phyloP scores from a whole-genome alignment of 192 early-diverging fungal species.

The Backusella morwellensis region DNA sequence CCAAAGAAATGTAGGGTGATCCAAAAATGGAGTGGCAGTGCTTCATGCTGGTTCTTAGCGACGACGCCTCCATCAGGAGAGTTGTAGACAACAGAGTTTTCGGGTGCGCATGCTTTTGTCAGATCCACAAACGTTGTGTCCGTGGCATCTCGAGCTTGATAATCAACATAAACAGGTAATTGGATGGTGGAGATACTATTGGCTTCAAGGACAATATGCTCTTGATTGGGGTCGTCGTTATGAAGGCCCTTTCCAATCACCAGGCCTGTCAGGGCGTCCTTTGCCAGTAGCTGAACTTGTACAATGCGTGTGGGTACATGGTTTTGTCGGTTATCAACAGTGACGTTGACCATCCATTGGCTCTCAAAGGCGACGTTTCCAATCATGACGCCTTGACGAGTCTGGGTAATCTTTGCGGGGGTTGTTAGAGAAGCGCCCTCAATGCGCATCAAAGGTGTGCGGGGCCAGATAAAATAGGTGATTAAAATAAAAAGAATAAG shows the following conservation, averaged over 20 bases:
- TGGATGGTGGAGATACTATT: constrained; percentile 24
- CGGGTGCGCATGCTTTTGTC: constrained; percentile 18
- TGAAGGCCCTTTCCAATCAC: constrained; percentile 27
- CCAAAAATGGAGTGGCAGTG: constrained; percentile 30
- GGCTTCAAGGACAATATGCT: constrained; percentile 18
- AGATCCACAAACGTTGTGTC: constrained; percentile 34
- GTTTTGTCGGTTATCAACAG: constrained; percentile 31
- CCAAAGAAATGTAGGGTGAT: constrained; percentile 31
- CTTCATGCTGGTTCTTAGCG: constrained; percentile 11
- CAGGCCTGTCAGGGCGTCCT: constrained; percentile 23
- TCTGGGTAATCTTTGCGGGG: constrained; percentile 15
- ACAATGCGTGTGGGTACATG: constrained; percentile 25
- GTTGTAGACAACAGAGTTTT: neutral
- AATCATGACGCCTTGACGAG: constrained; percentile 17
- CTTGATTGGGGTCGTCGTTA: constrained; percentile 15
- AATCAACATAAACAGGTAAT: constrained; percentile 23
- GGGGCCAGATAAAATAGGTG: constrained; percentile 24
- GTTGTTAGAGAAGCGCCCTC: constrained; percentile 20
- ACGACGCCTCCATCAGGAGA: neutral
- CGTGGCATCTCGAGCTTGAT: constrained; percentile 21
- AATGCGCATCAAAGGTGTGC: constrained; percentile 23
- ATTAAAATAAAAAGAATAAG: neutral
- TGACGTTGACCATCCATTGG: constrained; percentile 29
- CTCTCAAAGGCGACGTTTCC: constrained; percentile 29
- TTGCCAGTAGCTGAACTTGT: constrained; percentile 12